phyloP scores from a whole-genome alignment of 192 early-diverging fungal genomes.

The Rhizoclosmatium sp. region DNA sequence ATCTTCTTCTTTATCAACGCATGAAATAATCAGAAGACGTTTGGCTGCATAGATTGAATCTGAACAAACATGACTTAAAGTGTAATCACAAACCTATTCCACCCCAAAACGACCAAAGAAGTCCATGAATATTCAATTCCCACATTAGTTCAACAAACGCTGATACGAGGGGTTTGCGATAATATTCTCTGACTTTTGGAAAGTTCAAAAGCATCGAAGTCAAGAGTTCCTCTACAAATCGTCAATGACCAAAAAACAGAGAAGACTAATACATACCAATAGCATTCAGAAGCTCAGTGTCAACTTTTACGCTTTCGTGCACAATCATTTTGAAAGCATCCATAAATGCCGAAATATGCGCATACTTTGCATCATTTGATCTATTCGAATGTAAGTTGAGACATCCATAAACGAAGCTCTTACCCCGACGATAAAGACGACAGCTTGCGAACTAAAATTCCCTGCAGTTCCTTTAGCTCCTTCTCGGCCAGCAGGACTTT shows the following conservation, averaged over 20 bases:
- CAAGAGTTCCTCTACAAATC: slow-evolving; percentile 8
- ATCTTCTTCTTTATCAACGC: slow-evolving; percentile 29
- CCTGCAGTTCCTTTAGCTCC: slow-evolving; percentile 49
- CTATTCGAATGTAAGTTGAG: slow-evolving; percentile 29
- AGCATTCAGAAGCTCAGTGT: slow-evolving; percentile 54
- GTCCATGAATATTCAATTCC: slow-evolving; percentile 56
- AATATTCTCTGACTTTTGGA: slow-evolving; percentile 52
- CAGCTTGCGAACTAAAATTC: slow-evolving; percentile 54
- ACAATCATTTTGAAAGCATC: slow-evolving; percentile 68
- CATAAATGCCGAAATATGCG: slow-evolving; percentile 62
- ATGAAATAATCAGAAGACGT: slow-evolving; percentile 22
- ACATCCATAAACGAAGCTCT: slow-evolving; percentile 17
- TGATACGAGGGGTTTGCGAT: slow-evolving; percentile 53
- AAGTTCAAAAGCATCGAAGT: slow-evolving; percentile 56
- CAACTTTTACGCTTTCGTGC: slow-evolving; percentile 54
- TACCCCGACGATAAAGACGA: slow-evolving; percentile 63
- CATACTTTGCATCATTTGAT: slow-evolving; percentile 50
- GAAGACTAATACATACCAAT: slow-evolving; percentile 38
- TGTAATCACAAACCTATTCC: slow-evolving; percentile 36
- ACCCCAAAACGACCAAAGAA: slow-evolving; percentile 38
- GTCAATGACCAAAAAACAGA: background rate
- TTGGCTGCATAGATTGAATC: slow-evolving; percentile 4
- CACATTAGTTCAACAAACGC: slow-evolving; percentile 63
- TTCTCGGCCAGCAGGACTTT: slow-evolving; percentile 52
- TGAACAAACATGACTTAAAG: background rate